Evolutionary conservation across 2,329 filamentous ascomycete species (phyloP).

Genomic region (Monilinia polystroma): DNA sequence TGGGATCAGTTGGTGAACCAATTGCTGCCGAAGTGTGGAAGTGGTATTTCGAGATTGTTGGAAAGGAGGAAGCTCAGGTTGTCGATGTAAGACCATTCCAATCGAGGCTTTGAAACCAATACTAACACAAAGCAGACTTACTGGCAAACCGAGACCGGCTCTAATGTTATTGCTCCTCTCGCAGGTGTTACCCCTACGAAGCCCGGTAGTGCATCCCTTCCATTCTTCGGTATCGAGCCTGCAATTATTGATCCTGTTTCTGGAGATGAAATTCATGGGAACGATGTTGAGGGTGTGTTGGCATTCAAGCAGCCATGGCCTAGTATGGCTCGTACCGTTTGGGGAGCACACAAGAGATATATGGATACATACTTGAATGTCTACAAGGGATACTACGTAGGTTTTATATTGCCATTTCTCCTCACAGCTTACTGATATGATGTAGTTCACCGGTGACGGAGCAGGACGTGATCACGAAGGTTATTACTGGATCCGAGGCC

Average conservation of each 20-base stretch:
- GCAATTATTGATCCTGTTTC: slow-evolving; percentile 96
- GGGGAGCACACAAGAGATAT: slow-evolving; percentile 96
- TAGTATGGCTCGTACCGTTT: slow-evolving; percentile 97
- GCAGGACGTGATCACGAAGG: slow-evolving; percentile 95
- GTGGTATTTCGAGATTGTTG: slow-evolving; percentile 96
- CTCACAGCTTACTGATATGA: slow-evolving; percentile 25
- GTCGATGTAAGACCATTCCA: slow-evolving; percentile 71
- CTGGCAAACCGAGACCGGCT: slow-evolving; percentile 99
- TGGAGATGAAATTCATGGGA: slow-evolving; percentile 88
- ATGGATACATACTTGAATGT: slow-evolving; percentile 98
- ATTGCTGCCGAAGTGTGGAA: slow-evolving; percentile 99
- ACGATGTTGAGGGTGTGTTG: slow-evolving; percentile 95
- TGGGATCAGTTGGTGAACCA: slow-evolving; percentile 94
- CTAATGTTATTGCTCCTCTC: slow-evolving; percentile 90
- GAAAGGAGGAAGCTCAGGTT: slow-evolving; percentile 89
- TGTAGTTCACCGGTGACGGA: slow-evolving; percentile 84
- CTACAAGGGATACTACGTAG: slow-evolving; percentile 96
- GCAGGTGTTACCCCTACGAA: slow-evolving; percentile 94
- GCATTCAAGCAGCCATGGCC: slow-evolving; percentile 76
- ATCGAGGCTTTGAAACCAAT: slow-evolving; percentile 30
- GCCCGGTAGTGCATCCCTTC: slow-evolving; percentile 90
- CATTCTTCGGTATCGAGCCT: slow-evolving; percentile 98
- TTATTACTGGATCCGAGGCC: slow-evolving; percentile 99
- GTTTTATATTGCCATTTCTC: slow-evolving; percentile 41
- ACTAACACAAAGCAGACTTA: slow-evolving; percentile 67